These are phyloP conservation scores for Termitomyces eurrhizus DNA, from an alignment of 768 basidiomycete genomes.

Conservation along the genomic window DNA sequence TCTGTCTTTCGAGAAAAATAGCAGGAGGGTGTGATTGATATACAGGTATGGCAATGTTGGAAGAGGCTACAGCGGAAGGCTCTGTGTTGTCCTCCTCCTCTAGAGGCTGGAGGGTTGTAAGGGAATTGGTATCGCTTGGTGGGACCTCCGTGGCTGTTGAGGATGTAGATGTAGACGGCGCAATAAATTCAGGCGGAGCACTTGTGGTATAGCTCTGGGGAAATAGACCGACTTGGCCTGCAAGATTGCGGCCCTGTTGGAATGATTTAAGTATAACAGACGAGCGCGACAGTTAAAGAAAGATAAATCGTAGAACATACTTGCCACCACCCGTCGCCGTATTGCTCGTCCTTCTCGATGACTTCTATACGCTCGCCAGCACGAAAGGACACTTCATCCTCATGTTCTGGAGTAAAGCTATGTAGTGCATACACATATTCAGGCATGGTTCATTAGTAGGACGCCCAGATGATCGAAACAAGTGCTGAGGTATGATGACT, in stretches of 20 bases:
- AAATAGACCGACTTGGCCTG: constrained; percentile 86
- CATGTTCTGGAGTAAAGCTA: constrained; percentile 87
- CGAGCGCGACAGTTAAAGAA: constrained; percentile 1
- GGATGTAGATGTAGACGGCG: constrained; percentile 22
- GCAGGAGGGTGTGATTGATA: constrained; percentile 35
- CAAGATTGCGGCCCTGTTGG: constrained; percentile 75
- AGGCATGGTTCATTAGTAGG: constrained; percentile 41
- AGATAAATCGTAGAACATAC: constrained; percentile 24
- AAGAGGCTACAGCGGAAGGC: constrained; percentile 16
- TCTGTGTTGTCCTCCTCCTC: constrained; percentile 43
- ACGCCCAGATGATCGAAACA: not conserved
- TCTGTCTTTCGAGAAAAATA: constrained; percentile 20
- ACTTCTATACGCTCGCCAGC: constrained; percentile 88
- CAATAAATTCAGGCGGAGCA: constrained; percentile 36
- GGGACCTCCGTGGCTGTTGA: constrained; percentile 14
- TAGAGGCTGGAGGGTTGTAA: constrained; percentile 37
- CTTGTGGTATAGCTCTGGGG: constrained; percentile 84
- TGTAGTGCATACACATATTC: constrained; percentile 88
- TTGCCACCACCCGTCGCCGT: constrained; percentile 95
- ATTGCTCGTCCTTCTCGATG: constrained; percentile 89
- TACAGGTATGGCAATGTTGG: constrained; percentile 29
- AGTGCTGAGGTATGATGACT: not conserved
- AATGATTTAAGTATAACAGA: constrained; percentile 12
- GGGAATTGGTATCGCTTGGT: constrained; percentile 12
- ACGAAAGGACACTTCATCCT: constrained; percentile 85